Percentiles rank a stretch among this genome's conserved stretches.
phyloP scores from a whole-genome alignment of 2,329 filamentous ascomycete genomes.

The Decorospora gaudefroyi region DNA sequence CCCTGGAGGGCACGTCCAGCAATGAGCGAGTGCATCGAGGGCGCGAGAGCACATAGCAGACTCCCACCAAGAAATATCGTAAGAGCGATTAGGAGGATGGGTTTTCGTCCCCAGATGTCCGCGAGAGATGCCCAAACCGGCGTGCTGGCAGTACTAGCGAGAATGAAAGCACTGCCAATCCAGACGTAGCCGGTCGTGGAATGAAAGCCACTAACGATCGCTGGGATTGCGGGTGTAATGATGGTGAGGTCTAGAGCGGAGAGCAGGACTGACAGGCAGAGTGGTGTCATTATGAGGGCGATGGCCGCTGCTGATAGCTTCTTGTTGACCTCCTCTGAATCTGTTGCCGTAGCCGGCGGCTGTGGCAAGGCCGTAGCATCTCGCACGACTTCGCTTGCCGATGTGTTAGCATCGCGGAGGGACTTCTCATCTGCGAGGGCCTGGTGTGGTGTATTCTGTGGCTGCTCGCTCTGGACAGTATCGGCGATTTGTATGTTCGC shows the following conservation, averaged over 20 bases:
- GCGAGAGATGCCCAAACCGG: constrained; percentile 66
- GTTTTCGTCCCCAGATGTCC: constrained; percentile 60
- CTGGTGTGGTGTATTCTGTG: neutral
- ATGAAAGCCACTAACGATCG: constrained; percentile 63
- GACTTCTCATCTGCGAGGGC: no score
- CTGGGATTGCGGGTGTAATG: constrained; percentile 65
- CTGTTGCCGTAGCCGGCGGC: no score
- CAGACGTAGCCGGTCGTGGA: constrained; percentile 71
- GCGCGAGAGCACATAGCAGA: constrained; percentile 53
- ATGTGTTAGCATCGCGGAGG: no score
- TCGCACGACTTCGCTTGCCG: no score
- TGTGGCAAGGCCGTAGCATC: no score
- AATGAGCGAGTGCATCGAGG: constrained; percentile 56
- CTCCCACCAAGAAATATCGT: constrained; percentile 54
- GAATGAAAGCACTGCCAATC: constrained; percentile 72
- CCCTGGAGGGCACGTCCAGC: constrained; percentile 58
- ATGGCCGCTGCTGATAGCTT: neutral
- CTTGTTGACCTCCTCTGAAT: neutral
- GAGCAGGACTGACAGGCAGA: constrained; percentile 27
- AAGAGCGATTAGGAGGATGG: constrained; percentile 53
- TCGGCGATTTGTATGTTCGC: neutral
- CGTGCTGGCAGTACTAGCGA: constrained; percentile 65
- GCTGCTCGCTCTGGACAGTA: neutral
- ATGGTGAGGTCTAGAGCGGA: constrained; percentile 55
- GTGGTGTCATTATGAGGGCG: neutral